A percentile compares a stretch with the other conserved stretches of the same genome.
Conservation (phyloP, 176 grass and related monocot genomes). For the Oryza longistaminata region DNA sequence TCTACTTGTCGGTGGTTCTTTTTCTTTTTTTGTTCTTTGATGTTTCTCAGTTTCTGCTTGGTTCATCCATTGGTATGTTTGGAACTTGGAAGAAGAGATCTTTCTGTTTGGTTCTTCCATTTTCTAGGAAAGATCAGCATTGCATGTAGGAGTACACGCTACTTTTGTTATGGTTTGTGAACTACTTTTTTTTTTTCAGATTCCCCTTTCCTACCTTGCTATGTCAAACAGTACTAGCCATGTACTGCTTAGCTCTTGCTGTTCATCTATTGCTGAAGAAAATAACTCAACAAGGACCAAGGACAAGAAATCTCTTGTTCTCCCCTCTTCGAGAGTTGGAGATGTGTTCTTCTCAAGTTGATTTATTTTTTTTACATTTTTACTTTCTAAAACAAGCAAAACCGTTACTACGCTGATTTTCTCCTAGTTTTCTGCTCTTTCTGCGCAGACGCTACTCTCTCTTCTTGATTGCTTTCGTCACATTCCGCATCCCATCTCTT, state of each 20-base stretch:
- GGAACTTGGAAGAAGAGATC: not conserved
- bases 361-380: not conserved
- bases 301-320: not conserved
- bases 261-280: not conserved
- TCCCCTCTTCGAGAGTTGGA: not conserved
- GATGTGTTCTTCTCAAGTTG: not conserved
- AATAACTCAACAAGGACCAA: not conserved
- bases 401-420: not conserved
- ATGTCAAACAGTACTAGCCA: not conserved
- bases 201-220: not conserved
- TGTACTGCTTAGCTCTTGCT: not conserved
- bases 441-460: slow-evolving; percentile 1
- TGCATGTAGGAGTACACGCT: not conserved
- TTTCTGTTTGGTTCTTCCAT: not conserved
- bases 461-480: slow-evolving; percentile 3
- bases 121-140: not conserved
- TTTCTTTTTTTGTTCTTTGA: not conserved
- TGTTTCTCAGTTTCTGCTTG: not conserved
- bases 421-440: not conserved
- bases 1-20: not conserved
- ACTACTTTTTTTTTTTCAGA: not conserved
- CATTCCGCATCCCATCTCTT: not conserved
- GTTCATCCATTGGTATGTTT: not conserved
- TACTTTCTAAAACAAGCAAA: not conserved
- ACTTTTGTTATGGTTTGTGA: not conserved